Conservation (phyloP, 164 flowering plant species). For the Tetrastigma voinierianum region DNA sequence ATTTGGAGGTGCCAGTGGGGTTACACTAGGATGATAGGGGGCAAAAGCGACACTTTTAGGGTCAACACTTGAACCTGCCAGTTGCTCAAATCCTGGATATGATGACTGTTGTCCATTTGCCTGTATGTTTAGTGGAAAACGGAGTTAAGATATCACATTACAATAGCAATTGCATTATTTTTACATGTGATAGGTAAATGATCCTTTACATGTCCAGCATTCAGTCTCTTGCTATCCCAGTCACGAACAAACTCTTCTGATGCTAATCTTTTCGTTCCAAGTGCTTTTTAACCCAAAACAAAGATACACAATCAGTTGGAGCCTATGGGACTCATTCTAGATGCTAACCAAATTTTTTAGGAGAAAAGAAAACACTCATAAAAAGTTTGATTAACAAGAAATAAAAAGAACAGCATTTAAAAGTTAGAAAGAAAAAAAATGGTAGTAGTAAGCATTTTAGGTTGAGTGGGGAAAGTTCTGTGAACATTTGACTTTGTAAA, state of each 20-base stretch:
- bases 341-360: neutral
- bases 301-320: neutral
- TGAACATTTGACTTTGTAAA: no score
- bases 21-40: conserved; percentile 40
- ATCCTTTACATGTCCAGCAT: conserved; percentile 60
- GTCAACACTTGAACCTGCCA: conserved; percentile 28
- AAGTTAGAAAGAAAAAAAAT: no score
- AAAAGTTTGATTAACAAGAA: neutral
- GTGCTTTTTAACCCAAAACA: conserved; percentile 39
- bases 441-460: no score
- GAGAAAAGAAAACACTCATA: neutral
- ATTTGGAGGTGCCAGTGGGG: conserved; percentile 32
- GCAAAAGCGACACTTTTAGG: conserved; percentile 33
- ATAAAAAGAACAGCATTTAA: no score
- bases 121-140: conserved; percentile 19
- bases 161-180: neutral
- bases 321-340: no score
- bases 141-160: neutral
- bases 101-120: conserved; percentile 40
- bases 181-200: conserved; percentile 20
- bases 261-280: conserved; percentile 84
- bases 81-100: conserved; percentile 38
- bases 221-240: conserved; percentile 85
- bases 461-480: no score
- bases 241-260: conserved; percentile 68